phyloP scores from a whole-genome alignment of 2,329 filamentous ascomycete species.

The Colletotrichum sp. region DNA sequence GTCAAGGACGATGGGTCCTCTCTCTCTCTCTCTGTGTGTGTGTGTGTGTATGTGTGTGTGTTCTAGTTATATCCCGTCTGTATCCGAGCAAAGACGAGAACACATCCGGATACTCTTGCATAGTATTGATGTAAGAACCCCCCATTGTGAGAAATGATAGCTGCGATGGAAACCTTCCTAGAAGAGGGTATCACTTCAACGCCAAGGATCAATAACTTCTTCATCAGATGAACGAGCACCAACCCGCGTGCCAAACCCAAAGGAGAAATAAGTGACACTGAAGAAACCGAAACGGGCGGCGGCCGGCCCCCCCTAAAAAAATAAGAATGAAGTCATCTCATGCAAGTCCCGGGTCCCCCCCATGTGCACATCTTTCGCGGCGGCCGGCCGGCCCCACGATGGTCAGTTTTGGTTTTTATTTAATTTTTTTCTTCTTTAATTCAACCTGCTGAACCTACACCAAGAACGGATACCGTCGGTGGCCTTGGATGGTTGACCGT shows the following conservation, averaged over 20 bases:
- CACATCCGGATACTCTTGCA: not conserved
- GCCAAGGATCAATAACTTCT: not conserved
- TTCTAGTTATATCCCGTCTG: not conserved
- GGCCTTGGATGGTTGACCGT: not conserved
- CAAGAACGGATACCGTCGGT: not conserved
- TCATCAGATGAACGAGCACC: not conserved
- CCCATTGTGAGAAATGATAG: not conserved
- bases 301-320: not conserved
- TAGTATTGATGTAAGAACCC: not conserved
- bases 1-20: not conserved
- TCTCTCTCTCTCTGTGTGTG: not conserved
- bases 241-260: not conserved
- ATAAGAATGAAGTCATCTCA: constrained; percentile 17
- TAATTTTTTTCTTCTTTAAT: not conserved
- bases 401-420: not conserved
- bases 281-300: not conserved
- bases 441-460: not conserved
- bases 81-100: not conserved
- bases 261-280: not conserved
- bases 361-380: constrained; percentile 5
- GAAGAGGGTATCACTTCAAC: not conserved
- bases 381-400: not conserved
- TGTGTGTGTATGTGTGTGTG: not conserved
- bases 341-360: constrained; percentile 3
- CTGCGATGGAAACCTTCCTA: not conserved